Evolutionary conservation across 441 rosid genomes (phyloP).

Genomic region (Erysimum cheiri): DNA sequence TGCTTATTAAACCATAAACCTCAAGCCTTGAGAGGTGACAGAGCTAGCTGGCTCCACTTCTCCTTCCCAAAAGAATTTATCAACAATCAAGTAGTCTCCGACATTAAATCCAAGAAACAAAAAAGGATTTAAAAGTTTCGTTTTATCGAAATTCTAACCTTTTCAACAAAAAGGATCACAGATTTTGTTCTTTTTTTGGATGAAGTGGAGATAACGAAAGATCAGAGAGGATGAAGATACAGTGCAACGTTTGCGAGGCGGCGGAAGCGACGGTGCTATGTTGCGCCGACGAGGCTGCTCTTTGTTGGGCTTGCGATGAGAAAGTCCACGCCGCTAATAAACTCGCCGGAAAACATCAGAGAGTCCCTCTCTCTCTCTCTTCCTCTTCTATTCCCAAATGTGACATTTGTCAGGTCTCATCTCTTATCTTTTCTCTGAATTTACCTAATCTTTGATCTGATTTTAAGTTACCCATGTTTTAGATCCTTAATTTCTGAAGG

Average conservation of each 20-base stretch:
- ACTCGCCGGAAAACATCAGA: conserved; percentile 94
- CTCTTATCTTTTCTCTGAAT: neutral
- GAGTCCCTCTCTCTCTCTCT: conserved; percentile 75
- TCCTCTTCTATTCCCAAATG: conserved; percentile 81
- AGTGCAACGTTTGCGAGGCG: conserved; percentile 93
- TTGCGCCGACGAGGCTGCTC: conserved; percentile 98
- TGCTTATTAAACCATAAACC: conserved; percentile 54
- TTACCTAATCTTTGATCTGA: neutral
- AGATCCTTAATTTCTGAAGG: neutral
- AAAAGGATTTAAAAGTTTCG: neutral
- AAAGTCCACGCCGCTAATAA: conserved; percentile 93
- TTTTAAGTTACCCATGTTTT: neutral
- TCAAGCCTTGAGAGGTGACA: neutral
- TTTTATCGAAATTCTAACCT: conserved; percentile 6
- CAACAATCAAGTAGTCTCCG: conserved; percentile 26
- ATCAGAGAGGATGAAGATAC: conserved; percentile 71
- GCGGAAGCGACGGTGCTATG: conserved; percentile 94
- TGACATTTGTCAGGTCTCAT: conserved; percentile 85
- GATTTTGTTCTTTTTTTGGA: conserved; percentile 10
- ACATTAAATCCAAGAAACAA: neutral
- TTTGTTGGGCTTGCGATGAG: conserved; percentile 86
- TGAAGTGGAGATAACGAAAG: conserved; percentile 16
- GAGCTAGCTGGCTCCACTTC: conserved; percentile 20
- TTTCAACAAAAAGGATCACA: neutral
- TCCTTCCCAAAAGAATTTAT: neutral